Base-by-base conservation (phyloP, 2,329 filamentous ascomycete genomes). In the Aspergillus bombycis region DNA sequence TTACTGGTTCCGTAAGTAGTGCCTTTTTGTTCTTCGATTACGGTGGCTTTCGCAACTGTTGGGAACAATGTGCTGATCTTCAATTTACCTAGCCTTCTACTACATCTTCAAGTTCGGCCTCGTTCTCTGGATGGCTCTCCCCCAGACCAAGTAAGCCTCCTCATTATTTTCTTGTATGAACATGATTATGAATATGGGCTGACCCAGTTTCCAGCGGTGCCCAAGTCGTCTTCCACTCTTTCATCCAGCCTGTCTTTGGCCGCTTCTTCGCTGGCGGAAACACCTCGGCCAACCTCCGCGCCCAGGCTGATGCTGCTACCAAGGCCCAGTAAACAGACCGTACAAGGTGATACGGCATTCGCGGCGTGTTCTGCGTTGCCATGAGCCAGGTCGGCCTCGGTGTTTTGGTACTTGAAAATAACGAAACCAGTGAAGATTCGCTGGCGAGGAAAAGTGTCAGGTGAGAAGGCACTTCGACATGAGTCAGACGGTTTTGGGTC, bases 21-120 rank as follows among this genome's bases (percentile, higher is more conserved):
- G 10, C 8, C 28, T 12, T 32, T n/a, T 14, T 32, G 16, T 34
- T 30, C 11, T 30, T 12, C 14, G 28, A 4, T 34, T 52, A 32
- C 28, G 5, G 48, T 21, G 48, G 28, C 19, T 30, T 41, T 30
- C 30, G 9, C 19, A 50, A 32, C 9, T n/a, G 28, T 21, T 14
- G 26, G 14, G 10, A n/a, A 32, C 48, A 52, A 19, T n/a, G 21
- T 61, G 46, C 71, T 80, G 64, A 77, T 67, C 30, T 64, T 46
- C 19, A 28, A 48, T 32, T 28, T 30, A 57, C 61, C 65, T 62
- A 83, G 81, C 95, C 77, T 99, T 99, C 85, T 99, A 99, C 91
- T 99, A 92, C 83, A 94, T 94, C 78, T 98, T 99, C 91, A 99
- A 99, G 88, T 97, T 99, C 78, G 85, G 96, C 77, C 91, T 98